Conservation (phyloP, 202 grass and related monocot genomes). For the Elaeis oleifera region DNA sequence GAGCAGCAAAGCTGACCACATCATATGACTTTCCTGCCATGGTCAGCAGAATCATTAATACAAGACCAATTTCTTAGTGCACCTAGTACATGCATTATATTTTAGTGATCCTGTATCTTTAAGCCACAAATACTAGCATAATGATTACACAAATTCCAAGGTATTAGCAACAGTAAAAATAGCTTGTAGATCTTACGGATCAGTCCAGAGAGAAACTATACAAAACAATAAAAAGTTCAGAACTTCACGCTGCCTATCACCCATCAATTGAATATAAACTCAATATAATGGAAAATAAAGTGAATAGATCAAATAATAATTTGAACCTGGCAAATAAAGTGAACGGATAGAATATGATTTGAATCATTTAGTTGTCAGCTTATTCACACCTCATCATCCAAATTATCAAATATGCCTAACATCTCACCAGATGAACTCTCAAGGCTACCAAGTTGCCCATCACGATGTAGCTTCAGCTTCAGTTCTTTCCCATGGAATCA, state of each 20-base stretch:
- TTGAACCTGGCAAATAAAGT: not conserved
- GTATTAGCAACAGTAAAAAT: too few species aligned
- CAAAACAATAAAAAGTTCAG: too few species aligned
- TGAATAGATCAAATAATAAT: too few species aligned
- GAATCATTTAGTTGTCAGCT: not conserved
- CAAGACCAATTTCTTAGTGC: not conserved
- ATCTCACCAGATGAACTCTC: conserved; percentile 64
- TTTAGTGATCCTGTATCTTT: not conserved
- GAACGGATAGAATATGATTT: not conserved
- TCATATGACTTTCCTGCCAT: conserved; percentile 75
- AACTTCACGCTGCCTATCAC: too few species aligned
- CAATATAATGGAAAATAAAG: too few species aligned
- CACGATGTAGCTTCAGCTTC: conserved; percentile 41
- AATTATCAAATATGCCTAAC: not conserved
- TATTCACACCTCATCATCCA: not conserved
- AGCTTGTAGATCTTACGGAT: too few species aligned
- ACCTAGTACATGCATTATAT: not conserved
- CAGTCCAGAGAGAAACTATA: too few species aligned
- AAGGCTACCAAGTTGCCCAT: conserved; percentile 53
- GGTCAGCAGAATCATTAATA: conserved; percentile 12
- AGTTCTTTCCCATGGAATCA: conserved; percentile 62
- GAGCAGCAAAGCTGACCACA: conserved; percentile 48
- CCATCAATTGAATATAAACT: too few species aligned
- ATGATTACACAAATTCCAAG: too few species aligned
- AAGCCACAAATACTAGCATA: not conserved